These are phyloP conservation scores for Rickenella mellea DNA, from an alignment of 768 basidiomycete genomes.

Conservation along the genomic window DNA sequence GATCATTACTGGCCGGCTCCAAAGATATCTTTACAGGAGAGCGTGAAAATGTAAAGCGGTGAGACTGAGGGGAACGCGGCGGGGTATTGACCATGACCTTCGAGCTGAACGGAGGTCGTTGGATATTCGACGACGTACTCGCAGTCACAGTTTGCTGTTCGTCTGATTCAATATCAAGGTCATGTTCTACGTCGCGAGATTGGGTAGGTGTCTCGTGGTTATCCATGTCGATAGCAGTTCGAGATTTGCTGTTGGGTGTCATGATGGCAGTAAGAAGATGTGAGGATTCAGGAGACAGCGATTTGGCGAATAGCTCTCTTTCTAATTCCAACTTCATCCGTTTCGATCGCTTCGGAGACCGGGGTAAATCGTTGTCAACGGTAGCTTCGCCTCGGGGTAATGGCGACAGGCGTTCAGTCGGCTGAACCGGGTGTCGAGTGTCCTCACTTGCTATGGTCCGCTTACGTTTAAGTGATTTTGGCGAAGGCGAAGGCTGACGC, in stretches of 20 bases:
- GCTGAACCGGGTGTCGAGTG: too few species aligned
- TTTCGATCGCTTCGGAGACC: neutral
- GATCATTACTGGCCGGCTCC: slow-evolving; percentile 22
- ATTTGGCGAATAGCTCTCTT: neutral
- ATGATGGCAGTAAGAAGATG: neutral
- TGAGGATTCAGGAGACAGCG: neutral
- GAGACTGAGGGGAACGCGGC: slow-evolving; percentile 16
- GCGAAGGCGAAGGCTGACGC: too few species aligned
- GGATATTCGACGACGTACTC: slow-evolving; percentile 11
- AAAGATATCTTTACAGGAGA: slow-evolving; percentile 26
- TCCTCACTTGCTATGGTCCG: too few species aligned
- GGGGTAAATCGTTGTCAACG: neutral
- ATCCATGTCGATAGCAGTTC: neutral
- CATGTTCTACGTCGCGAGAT: too few species aligned
- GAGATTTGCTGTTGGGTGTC: neutral
- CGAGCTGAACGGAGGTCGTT: slow-evolving; percentile 21
- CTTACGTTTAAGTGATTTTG: too few species aligned
- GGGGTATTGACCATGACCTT: too few species aligned
- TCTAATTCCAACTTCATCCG: neutral
- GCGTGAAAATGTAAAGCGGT: slow-evolving; percentile 16
- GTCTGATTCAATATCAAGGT: too few species aligned
- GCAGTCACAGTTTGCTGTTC: too few species aligned
- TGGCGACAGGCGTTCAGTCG: too few species aligned
- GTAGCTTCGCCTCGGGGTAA: too few species aligned
- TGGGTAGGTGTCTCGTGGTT: neutral